Conservation (phyloP, 1,284 basidiomycete species). For the Xerocomus amazonicus region DNA sequence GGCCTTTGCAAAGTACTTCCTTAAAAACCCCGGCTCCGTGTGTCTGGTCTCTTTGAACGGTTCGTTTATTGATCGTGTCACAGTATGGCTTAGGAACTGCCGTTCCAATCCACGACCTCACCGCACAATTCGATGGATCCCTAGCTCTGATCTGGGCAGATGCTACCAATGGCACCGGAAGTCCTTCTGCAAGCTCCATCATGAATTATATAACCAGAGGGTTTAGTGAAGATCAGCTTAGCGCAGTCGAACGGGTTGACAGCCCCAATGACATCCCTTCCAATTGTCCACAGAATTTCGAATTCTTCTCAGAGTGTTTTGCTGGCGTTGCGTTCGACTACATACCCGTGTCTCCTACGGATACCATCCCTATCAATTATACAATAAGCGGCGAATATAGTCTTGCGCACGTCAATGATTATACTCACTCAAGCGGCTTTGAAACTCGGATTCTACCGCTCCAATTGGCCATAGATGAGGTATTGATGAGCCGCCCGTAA, state of each 20-base stretch:
- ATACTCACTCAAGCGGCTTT: constrained; percentile 63
- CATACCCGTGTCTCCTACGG: constrained; percentile 43
- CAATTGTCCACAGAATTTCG: constrained; percentile 73
- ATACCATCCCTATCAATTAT: constrained; percentile 53
- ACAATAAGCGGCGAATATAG: constrained; percentile 69
- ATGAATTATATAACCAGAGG: constrained; percentile 53
- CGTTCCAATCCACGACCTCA: constrained; percentile 47
- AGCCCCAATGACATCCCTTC: constrained; percentile 48
- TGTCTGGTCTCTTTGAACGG: constrained; percentile 4
- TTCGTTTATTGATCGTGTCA: constrained; percentile 4
- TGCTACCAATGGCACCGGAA: constrained; percentile 49
- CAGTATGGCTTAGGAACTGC: constrained; percentile 67
- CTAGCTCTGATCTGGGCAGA: constrained; percentile 63
- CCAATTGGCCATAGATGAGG: constrained; percentile 75
- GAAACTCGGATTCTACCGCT: constrained; percentile 67
- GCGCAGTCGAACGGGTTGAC: constrained; percentile 46
- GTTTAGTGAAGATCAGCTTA: constrained; percentile 44
- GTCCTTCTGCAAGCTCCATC: constrained; percentile 51
- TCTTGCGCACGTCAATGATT: constrained; percentile 61
- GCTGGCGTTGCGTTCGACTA: constrained; percentile 66
- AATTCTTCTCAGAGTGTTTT: constrained; percentile 65
- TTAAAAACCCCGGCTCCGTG: constrained; percentile 44
- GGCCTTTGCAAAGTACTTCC: constrained; percentile 57
- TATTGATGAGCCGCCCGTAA: constrained; percentile 27
- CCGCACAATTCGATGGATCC: constrained; percentile 48